These are phyloP conservation scores for Volvox reticuliferus DNA, from an alignment of 139 green algal species.

Conservation along the genomic window DNA sequence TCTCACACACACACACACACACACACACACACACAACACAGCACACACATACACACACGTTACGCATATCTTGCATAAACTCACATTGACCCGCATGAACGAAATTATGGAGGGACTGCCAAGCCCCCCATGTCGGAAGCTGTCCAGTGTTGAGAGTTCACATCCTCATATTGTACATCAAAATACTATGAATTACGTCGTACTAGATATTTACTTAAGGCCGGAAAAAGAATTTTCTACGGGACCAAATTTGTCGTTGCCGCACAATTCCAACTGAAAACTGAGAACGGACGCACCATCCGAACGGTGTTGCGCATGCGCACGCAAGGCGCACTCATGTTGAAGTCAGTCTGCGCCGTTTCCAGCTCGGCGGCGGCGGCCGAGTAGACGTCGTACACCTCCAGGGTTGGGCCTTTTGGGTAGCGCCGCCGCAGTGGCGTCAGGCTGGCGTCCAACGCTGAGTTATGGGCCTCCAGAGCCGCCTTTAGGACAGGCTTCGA, in stretches of 20 bases:
- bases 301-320: background rate
- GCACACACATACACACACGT: too few species aligned
- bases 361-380: background rate
- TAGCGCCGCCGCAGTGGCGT: slow-evolving; percentile 13
- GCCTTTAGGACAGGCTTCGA: background rate
- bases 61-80: too few species aligned
- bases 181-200: background rate
- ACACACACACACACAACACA: too few species aligned
- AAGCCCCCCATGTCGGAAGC: too few species aligned
- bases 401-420: background rate
- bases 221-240: background rate
- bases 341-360: background rate
- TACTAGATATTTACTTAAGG: background rate
- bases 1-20: too few species aligned
- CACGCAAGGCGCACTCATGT: background rate
- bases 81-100: too few species aligned
- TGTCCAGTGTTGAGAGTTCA: too few species aligned
- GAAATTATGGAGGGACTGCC: too few species aligned
- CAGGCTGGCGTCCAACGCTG: background rate
- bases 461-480: background rate
- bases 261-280: background rate
- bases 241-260: background rate
- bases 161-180: background rate
- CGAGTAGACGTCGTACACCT: slow-evolving; percentile 17
- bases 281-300: background rate